phyloP scores from a whole-genome alignment of 1,284 basidiomycete genomes.

The Pseudozyma thailandica region DNA sequence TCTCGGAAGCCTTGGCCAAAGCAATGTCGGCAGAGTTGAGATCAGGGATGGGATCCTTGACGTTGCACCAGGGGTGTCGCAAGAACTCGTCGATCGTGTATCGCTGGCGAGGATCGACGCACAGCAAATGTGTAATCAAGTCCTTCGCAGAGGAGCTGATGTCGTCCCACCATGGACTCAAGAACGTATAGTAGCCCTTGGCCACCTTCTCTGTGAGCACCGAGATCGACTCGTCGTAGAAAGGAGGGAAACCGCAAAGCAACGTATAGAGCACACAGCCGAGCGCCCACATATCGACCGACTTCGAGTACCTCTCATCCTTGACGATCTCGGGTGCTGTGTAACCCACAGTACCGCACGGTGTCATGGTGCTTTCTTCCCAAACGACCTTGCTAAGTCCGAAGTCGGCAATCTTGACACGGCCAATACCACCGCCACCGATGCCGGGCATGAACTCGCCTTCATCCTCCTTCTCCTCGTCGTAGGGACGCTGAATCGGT shows the following conservation, averaged over 20 bases:
- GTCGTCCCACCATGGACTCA: slow-evolving; percentile 99
- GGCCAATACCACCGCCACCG: slow-evolving; percentile 96
- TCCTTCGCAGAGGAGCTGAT: slow-evolving; percentile 92
- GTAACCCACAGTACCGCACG: slow-evolving; percentile 98
- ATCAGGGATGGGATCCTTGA: slow-evolving; percentile 61
- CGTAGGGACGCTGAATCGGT: slow-evolving; percentile 80
- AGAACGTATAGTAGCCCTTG: slow-evolving; percentile 94
- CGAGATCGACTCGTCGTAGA: slow-evolving; percentile 99
- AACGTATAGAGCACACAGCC: slow-evolving; percentile 98
- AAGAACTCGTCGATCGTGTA: slow-evolving; percentile 99
- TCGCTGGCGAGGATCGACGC: slow-evolving; percentile 92
- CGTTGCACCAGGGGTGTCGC: slow-evolving; percentile 92
- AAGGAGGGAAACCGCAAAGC: slow-evolving; percentile 96
- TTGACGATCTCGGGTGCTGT: slow-evolving; percentile 99
- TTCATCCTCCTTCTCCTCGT: slow-evolving; percentile 98
- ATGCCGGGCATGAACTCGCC: slow-evolving; percentile 91
- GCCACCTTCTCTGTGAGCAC: slow-evolving; percentile 99
- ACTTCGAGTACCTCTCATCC: slow-evolving; percentile 97
- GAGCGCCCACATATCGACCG: slow-evolving; percentile 99
- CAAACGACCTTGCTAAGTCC: slow-evolving; percentile 98
- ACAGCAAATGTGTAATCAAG: slow-evolving; percentile 91
- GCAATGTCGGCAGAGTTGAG: slow-evolving; percentile 64
- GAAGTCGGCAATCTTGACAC: slow-evolving; percentile 99
- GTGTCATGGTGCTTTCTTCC: slow-evolving; percentile 99
- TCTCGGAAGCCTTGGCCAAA: slow-evolving; percentile 67